phyloP scores from a whole-genome alignment of 345 rosid genomes.

The Limnanthes douglasii region DNA sequence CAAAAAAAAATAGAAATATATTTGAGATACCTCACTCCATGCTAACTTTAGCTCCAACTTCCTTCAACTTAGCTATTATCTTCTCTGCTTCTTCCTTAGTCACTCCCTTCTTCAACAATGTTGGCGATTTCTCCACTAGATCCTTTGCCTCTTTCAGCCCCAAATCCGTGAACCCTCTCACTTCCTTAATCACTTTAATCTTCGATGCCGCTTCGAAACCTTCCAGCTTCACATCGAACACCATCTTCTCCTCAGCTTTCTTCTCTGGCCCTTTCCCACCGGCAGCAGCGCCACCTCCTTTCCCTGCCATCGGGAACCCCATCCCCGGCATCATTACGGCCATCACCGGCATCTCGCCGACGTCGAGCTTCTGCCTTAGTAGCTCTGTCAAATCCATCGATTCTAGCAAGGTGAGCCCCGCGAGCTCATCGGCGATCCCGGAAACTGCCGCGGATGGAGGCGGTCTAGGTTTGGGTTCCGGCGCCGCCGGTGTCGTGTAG shows the following conservation, averaged over 20 bases:
- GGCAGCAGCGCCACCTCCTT: slow-evolving; percentile 20
- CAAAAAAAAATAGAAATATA: not conserved
- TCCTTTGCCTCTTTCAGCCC: slow-evolving; percentile 94
- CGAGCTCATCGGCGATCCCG: slow-evolving; percentile 45
- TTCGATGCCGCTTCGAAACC: slow-evolving; percentile 62
- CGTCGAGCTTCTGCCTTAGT: slow-evolving; percentile 41
- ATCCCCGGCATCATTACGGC: slow-evolving; percentile 89
- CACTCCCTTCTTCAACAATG: slow-evolving; percentile 73
- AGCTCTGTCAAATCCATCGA: slow-evolving; percentile 53
- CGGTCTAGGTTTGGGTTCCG: slow-evolving; percentile 9
- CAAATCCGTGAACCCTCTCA: slow-evolving; percentile 62
- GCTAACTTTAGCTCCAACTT: slow-evolving; percentile 63
- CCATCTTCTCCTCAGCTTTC: slow-evolving; percentile 48
- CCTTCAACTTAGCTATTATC: slow-evolving; percentile 71
- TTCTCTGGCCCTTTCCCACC: slow-evolving; percentile 28
- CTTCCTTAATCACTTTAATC: slow-evolving; percentile 91
- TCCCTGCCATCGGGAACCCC: slow-evolving; percentile 35
- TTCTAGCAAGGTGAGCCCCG: slow-evolving; percentile 65
- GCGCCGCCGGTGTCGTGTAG: slow-evolving; percentile 11
- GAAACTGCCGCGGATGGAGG: slow-evolving; percentile 31
- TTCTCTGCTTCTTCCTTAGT: slow-evolving; percentile 86
- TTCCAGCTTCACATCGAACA: slow-evolving; percentile 72
- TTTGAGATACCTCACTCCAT: slow-evolving; percentile 47
- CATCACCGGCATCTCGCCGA: slow-evolving; percentile 70
- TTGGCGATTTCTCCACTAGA: slow-evolving; percentile 91